Base-by-base conservation (phyloP, 1,284 basidiomycete species). In the Ceraceosorus guamensis region DNA sequence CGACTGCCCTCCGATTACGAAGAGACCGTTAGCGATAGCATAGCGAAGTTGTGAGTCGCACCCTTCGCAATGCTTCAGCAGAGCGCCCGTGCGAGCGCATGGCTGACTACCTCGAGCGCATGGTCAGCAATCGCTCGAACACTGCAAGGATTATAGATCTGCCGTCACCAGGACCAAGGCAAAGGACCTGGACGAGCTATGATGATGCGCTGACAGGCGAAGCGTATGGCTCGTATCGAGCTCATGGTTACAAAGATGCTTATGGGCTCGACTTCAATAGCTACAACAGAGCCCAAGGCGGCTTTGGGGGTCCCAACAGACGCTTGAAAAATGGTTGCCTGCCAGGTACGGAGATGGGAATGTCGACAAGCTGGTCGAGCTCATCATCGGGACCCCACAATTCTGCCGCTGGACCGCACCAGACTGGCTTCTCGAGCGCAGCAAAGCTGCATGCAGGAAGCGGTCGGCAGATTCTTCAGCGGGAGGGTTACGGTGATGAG, bases 371-470 rank as follows among this genome's bases (percentile, higher is more conserved):
- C 8, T 47, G 57, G 4, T 55, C 60, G 10, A 30, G 14, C 32
- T 8, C 35, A 41, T 4, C 50, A 18, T 16, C 48, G 18, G 14
- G n/a, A 30, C 32, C 24, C 54, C 10, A 52, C 52, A 44, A 55
- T 30, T 35, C 52, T 4, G 54, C n/a, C n/a, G n/a, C n/a, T n/a
- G n/a, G n/a, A n/a, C n/a, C n/a, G n/a, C n/a, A 50, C 4, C 43
- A 61, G 41, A 61, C 62, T 0, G 53, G 61, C 0, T 66, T 66
- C 43, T 63, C 62, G 5, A 59, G 61, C 39, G 59, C 53, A 8
- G 62, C 65, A 10, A 56, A 62, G 0, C 60, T 64, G 7, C 53
- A 44, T 56, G 41, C 61, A 61, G 7, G 51, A 60, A 31, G 58
- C 56, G 4, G 58, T n/a, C 37, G 37, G 8, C 60, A 53, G 65